Evolutionary conservation across 2,329 filamentous ascomycete genomes (phyloP).

Genomic region (Cladosporium sp.): DNA sequence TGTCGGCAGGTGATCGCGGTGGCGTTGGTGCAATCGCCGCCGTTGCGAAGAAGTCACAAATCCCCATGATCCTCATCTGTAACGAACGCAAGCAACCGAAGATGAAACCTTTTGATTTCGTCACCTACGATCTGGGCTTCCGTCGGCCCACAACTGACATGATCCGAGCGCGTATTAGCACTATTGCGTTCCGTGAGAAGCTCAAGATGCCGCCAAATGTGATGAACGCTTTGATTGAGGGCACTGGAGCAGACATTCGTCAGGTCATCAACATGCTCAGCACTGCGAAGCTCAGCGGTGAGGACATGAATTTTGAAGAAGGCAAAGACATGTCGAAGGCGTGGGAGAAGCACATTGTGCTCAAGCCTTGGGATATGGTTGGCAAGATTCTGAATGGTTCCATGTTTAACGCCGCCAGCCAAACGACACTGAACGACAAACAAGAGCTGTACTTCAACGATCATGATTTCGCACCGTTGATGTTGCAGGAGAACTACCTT

Average conservation of each 20-base stretch:
- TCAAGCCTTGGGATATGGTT: conserved; percentile 98
- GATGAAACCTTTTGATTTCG: conserved; percentile 96
- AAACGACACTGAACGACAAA: conserved; percentile 91
- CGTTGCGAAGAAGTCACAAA: conserved; percentile 90
- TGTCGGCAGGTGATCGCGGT: conserved; percentile 95
- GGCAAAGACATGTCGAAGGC: conserved; percentile 94
- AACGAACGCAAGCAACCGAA: conserved; percentile 91
- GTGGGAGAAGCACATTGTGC: conserved; percentile 95
- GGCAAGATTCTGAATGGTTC: conserved; percentile 87
- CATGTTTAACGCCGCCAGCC: conserved; percentile 81
- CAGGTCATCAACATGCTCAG: conserved; percentile 99
- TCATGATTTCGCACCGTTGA: conserved; percentile 94
- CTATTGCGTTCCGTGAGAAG: conserved; percentile 89
- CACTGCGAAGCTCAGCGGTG: conserved; percentile 85
- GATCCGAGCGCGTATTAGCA: conserved; percentile 89
- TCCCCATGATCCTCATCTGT: conserved; percentile 96
- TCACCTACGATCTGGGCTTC: conserved; percentile 83
- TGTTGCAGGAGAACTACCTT: conserved; percentile 98
- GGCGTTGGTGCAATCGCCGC: conserved; percentile 93
- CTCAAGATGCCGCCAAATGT: conserved; percentile 81
- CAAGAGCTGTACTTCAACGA: conserved; percentile 99
- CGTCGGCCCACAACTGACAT: conserved; percentile 86
- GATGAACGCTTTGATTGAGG: conserved; percentile 91
- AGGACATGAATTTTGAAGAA: conserved; percentile 77
- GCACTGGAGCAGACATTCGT: conserved; percentile 91